Percentiles rank a stretch among this genome's conserved stretches.
These are phyloP conservation scores for Heliocybe sulcata DNA, from an alignment of 1,284 basidiomycete species.

Conservation along the genomic window DNA sequence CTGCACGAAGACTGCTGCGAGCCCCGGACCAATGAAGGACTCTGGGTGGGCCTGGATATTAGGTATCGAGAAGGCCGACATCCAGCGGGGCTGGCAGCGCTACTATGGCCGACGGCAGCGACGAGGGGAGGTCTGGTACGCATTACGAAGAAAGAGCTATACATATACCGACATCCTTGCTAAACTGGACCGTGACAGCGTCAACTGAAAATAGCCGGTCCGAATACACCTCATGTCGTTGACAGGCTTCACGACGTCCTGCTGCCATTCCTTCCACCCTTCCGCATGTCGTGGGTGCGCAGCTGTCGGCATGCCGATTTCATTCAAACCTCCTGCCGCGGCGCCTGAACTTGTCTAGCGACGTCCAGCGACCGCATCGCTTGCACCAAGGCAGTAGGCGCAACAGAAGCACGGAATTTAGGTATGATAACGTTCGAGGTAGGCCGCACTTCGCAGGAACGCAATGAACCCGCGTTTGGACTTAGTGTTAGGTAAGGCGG, in stretches of 20 bases:
- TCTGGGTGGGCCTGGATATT: slow-evolving; percentile 12
- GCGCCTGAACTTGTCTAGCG: neutral
- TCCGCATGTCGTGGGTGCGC: neutral
- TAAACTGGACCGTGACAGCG: neutral
- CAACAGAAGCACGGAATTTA: neutral
- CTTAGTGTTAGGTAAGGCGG: neutral
- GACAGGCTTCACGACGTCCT: neutral
- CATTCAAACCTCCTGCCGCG: neutral
- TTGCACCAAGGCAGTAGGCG: no score
- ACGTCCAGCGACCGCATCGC: no score
- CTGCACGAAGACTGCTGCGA: slow-evolving; percentile 18
- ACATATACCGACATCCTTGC: neutral
- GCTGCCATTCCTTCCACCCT: neutral
- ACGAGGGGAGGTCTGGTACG: neutral
- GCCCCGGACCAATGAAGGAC: slow-evolving; percentile 18
- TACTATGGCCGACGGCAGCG: neutral
- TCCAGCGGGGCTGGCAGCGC: neutral
- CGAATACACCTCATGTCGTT: neutral
- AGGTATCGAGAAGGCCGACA: slow-evolving; percentile 1
- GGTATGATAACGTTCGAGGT: neutral
- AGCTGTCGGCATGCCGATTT: neutral
- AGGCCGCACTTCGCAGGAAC: neutral
- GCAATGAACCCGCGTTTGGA: neutral
- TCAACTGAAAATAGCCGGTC: neutral
- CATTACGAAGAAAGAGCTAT: neutral